Percentiles rank a stretch among this genome's conserved stretches.
Conservation (phyloP, 1,284 basidiomycete species). For the Thelephora terrestris region DNA sequence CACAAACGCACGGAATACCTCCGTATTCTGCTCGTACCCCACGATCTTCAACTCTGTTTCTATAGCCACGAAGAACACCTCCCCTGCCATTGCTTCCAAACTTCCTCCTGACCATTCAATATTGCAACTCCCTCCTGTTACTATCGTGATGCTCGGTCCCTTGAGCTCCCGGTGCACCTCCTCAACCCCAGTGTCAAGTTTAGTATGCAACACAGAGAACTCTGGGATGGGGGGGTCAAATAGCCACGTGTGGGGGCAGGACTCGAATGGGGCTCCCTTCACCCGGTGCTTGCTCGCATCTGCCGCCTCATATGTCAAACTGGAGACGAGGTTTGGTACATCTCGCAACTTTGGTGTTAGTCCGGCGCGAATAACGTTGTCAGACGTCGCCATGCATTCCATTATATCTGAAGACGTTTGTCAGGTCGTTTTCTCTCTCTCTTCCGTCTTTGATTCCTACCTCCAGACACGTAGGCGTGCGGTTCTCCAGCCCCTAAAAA, state of each 20-base stretch:
- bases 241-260: conserved; percentile 33
- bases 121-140: conserved; percentile 51
- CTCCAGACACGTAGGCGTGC: conserved; percentile 91
- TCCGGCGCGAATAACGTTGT: conserved; percentile 98
- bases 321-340: conserved; percentile 79
- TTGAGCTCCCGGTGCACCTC: conserved; percentile 55
- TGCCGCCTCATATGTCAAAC: conserved; percentile 80
- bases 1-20: conserved; percentile 73
- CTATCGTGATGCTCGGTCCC: conserved; percentile 81
- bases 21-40: conserved; percentile 31
- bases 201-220: conserved; percentile 76
- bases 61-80: conserved; percentile 83
- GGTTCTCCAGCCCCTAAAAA: conserved; percentile 96
- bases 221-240: conserved; percentile 95
- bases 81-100: conserved; percentile 52
- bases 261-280: conserved; percentile 40
- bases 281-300: conserved; percentile 65
- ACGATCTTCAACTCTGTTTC: conserved; percentile 44
- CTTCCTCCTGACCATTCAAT: conserved; percentile 35
- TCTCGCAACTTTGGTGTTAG: conserved; percentile 96
- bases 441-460: conserved; percentile 30
- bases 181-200: conserved; percentile 33
- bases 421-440: neutral
- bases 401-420: conserved; percentile 67
- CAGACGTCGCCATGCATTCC: conserved; percentile 96